phyloP scores from a whole-genome alignment of 108 stramenopile genomes.

The Epipyxis sp. region DNA sequence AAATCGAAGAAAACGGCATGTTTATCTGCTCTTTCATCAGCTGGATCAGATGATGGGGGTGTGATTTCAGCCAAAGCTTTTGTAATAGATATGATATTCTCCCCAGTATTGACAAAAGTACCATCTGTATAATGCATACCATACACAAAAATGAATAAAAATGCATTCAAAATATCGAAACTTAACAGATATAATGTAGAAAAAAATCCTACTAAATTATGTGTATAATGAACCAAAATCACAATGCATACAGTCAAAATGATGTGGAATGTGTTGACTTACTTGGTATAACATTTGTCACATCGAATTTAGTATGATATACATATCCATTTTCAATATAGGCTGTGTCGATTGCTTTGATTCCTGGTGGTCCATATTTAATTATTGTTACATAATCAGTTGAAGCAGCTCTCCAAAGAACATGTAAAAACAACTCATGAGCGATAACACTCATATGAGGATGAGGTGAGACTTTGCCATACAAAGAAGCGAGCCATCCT shows the following conservation, averaged over 20 bases:
- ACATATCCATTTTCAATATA: constrained; percentile 29
- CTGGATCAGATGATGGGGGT: neutral
- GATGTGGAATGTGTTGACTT: too few species aligned
- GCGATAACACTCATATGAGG: constrained; percentile 4
- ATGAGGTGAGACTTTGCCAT: neutral
- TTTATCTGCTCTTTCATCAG: neutral
- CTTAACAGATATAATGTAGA: too few species aligned
- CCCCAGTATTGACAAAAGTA: constrained; percentile 15
- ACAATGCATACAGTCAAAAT: too few species aligned
- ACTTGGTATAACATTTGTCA: neutral
- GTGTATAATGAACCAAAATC: too few species aligned
- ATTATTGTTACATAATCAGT: neutral
- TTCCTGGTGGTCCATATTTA: neutral
- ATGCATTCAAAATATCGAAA: too few species aligned
- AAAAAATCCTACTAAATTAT: too few species aligned
- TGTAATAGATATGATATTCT: neutral
- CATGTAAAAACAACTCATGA: constrained; percentile 1
- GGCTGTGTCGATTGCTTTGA: neutral
- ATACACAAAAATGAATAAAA: constrained; percentile 7
- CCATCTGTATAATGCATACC: constrained; percentile 5
- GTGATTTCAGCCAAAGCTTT: neutral
- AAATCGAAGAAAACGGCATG: constrained; percentile 20
- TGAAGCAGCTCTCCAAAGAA: neutral
- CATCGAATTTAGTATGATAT: constrained; percentile 14
- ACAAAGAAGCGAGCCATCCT: neutral